These are phyloP conservation scores for Cladosporium cucumerinum DNA, from an alignment of 2,329 filamentous ascomycete genomes.

Conservation along the genomic window DNA sequence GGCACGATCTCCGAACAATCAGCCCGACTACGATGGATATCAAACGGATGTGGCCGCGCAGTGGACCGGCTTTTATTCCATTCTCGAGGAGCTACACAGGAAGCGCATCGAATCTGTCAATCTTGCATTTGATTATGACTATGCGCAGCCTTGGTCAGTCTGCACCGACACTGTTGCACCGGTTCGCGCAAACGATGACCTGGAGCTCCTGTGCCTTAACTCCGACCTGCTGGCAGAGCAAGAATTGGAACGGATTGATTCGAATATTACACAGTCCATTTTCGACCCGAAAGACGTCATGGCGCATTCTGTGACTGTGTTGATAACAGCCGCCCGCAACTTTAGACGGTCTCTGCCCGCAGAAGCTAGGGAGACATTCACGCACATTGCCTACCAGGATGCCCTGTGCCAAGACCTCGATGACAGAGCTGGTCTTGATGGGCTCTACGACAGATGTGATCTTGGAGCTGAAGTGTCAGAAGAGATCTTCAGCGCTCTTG, in stretches of 20 bases:
- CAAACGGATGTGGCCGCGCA: constrained; percentile 71
- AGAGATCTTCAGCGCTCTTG: constrained; percentile 71
- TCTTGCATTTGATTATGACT: constrained; percentile 67
- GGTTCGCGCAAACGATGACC: constrained; percentile 63
- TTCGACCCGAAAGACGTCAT: constrained; percentile 18
- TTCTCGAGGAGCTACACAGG: constrained; percentile 81
- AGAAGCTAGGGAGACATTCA: constrained; percentile 30
- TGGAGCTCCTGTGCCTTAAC: constrained; percentile 76
- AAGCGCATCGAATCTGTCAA: constrained; percentile 78
- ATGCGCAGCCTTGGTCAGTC: constrained; percentile 76
- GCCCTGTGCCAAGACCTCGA: not conserved
- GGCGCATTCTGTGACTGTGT: constrained; percentile 14
- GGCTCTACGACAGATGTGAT: constrained; percentile 73
- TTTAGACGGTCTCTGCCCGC: constrained; percentile 25
- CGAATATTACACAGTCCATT: constrained; percentile 9
- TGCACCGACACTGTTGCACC: constrained; percentile 78
- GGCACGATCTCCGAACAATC: constrained; percentile 58
- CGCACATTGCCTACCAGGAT: constrained; percentile 40
- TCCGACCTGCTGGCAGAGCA: constrained; percentile 22
- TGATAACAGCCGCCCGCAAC: constrained; percentile 25
- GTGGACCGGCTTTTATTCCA: constrained; percentile 85
- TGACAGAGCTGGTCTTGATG: constrained; percentile 65
- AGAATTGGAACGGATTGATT: constrained; percentile 12
- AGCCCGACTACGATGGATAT: constrained; percentile 73
- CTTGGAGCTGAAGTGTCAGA: constrained; percentile 78